Evolutionary conservation across 192 early-diverging fungal genomes (phyloP).

Genomic region (Diversispora epigaea): DNA sequence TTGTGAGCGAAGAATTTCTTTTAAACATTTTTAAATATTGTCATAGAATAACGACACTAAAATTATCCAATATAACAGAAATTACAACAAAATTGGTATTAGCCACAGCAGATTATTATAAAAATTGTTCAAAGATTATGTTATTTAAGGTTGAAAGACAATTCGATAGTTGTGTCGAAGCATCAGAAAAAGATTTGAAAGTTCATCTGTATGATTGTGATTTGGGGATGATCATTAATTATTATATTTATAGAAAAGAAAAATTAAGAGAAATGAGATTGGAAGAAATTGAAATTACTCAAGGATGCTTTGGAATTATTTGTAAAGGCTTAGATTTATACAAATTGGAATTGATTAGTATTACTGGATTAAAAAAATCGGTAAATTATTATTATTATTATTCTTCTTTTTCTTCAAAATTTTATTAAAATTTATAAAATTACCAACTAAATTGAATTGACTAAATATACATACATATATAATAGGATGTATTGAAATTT

Average conservation of each 20-base stretch:
- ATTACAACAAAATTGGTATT: constrained; percentile 5
- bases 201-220: neutral
- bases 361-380: neutral
- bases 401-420: neutral
- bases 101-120: neutral
- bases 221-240: constrained; percentile 11
- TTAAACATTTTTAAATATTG: constrained; percentile 14
- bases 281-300: neutral
- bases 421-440: neutral
- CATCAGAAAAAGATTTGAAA: neutral
- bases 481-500: constrained; percentile 3
- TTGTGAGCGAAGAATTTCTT: neutral
- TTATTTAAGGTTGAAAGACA: neutral
- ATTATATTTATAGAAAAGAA: neutral
- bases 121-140: neutral
- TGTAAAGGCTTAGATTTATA: constrained; percentile 5
- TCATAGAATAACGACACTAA: neutral
- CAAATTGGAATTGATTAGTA: neutral
- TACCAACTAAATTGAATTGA: too few relatives aligned
- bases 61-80: neutral
- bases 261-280: constrained; percentile 14
- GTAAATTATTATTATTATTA: constrained; percentile 8
- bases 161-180: neutral
- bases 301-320: neutral
- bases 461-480: neutral